Percentiles rank a stretch among this genome's conserved stretches.
These are phyloP conservation scores for Boechera stricta DNA, from an alignment of 345 rosid genomes.

Conservation along the genomic window DNA sequence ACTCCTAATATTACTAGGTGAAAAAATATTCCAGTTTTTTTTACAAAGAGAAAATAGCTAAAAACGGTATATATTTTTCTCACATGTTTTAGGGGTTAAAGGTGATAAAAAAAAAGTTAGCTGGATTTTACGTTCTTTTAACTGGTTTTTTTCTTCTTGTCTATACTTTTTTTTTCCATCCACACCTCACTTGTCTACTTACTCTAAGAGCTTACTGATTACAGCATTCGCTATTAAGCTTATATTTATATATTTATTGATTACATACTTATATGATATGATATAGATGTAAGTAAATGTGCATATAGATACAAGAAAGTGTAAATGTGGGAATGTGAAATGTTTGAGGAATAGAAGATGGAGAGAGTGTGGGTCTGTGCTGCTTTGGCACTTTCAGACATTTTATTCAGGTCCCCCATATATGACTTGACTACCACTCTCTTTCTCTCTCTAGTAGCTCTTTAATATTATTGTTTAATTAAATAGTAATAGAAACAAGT, in stretches of 20 bases:
- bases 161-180: background rate
- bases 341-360: slow-evolving; percentile 35
- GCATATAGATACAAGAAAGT: slow-evolving; percentile 15
- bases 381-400: slow-evolving; percentile 42
- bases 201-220: background rate
- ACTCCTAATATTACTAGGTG: too few species aligned
- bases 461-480: background rate
- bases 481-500: background rate
- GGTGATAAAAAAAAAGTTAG: too few species aligned
- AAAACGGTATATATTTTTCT: too few species aligned
- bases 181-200: background rate
- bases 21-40: too few species aligned
- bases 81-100: too few species aligned
- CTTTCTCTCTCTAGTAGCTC: slow-evolving; percentile 7
- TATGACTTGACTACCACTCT: slow-evolving; percentile 33
- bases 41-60: too few species aligned
- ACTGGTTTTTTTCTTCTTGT: too few species aligned
- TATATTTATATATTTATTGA: background rate
- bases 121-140: too few species aligned
- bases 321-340: slow-evolving; percentile 34
- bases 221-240: background rate
- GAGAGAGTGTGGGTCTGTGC: slow-evolving; percentile 35
- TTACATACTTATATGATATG: background rate
- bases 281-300: slow-evolving; percentile 2
- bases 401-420: slow-evolving; percentile 36